Base-by-base conservation (phyloP, 139 green algal species). In the Chlorella sp. region DNA sequence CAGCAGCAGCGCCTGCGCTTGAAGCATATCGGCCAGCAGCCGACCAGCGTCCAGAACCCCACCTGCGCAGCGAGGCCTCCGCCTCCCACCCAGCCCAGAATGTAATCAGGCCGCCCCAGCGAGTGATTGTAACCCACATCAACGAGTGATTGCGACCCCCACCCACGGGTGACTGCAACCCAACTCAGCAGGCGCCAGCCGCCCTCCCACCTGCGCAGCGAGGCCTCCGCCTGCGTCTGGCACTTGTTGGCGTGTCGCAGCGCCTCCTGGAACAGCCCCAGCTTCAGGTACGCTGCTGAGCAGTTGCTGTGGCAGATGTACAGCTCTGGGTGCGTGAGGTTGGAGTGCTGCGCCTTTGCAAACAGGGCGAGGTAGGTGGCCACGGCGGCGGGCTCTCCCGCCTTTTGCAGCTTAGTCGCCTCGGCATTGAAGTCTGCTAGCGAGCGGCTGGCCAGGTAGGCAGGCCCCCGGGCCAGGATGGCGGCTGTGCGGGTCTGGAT, bases 291-390 rank as follows among this genome's bases (percentile, higher is more conserved):
- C 16, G 89, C 91, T 9, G 81, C 82, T 7, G 93, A 65, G 7
- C 85, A 84, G 81, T 95, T 95, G 58, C 69, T 85, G 84, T 96
- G 81, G 73, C 88, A 93, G 26, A 93, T 68, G 85, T 94, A 87
- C 30, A 96, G 76, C 83, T 94, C 89, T 30, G 88, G 81, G 76
- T 95, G 92, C 5, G 84, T 91, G 1, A 96, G 68, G 81, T 94
- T 91, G 20, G 85, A 60, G 34, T 79, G 64, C 26, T 56, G 32
- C 1, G 85, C 73, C 64, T 88, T 90, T 3, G 56, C 70, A 76
- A 95, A 95, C 4, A 96, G 68, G 36, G 91, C 89, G 19, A 24
- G 16, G 54, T 91, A 94, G 20, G 84, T 73, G 30, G 84, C 87
- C 13, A 93, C 60, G 3, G 92, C 87, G 9, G 54, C 82, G 4